These are phyloP conservation scores for Hansenula sp. DNA, from an alignment of 1,139 yeast genomes.

Conservation along the genomic window DNA sequence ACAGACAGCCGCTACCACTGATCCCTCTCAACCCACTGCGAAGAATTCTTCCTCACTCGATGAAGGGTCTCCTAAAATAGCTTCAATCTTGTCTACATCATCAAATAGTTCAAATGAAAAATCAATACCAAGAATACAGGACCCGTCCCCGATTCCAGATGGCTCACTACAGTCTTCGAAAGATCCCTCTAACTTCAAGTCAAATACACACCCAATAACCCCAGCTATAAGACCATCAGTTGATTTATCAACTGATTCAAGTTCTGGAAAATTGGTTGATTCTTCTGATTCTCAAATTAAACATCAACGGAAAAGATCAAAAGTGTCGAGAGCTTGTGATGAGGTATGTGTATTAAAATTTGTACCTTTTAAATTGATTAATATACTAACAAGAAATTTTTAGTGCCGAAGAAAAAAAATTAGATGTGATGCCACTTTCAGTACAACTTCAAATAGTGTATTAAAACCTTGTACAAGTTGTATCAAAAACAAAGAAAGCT, in stretches of 20 bases:
- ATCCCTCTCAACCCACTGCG: too few species aligned
- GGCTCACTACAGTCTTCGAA: not conserved
- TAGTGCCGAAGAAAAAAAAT: slow-evolving; percentile 58
- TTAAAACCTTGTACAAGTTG: slow-evolving; percentile 55
- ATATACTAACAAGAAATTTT: not conserved
- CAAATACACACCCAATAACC: not conserved
- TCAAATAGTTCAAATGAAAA: too few species aligned
- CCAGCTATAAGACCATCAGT: slow-evolving; percentile 1
- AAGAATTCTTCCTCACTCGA: too few species aligned
- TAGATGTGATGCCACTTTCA: slow-evolving; percentile 55
- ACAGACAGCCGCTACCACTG: too few species aligned
- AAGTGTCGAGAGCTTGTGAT: slow-evolving; percentile 67
- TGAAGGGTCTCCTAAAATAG: not conserved
- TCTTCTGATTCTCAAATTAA: not conserved
- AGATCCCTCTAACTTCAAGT: not conserved
- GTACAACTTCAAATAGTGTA: slow-evolving; percentile 37
- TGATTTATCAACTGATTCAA: not conserved
- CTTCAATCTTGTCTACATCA: not conserved
- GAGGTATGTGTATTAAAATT: slow-evolving; percentile 22
- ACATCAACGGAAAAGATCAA: slow-evolving; percentile 47
- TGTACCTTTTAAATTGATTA: slow-evolving; percentile 1
- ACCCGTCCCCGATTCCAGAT: too few species aligned
- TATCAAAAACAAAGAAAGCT: slow-evolving; percentile 44
- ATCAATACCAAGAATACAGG: too few species aligned
- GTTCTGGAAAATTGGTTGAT: not conserved